Conservation (phyloP, 495 filamentous ascomycete species). For the Cetradonia linearis region DNA sequence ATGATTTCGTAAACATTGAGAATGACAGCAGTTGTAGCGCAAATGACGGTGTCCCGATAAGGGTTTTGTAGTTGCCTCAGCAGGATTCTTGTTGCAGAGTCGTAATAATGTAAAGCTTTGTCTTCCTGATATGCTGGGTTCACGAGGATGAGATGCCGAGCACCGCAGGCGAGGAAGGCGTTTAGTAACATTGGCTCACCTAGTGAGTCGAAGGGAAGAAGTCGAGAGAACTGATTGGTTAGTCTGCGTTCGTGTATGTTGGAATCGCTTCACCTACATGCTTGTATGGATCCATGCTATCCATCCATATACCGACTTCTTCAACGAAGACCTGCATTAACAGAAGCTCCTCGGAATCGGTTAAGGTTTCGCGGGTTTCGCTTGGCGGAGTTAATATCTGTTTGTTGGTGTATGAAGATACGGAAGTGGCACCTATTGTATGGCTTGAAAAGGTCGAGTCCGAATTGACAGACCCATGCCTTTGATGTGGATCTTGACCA, state of each 20-base stretch:
- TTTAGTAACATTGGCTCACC: slow-evolving; percentile 85
- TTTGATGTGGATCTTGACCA: slow-evolving; percentile 25
- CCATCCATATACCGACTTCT: slow-evolving; percentile 90
- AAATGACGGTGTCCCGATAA: slow-evolving; percentile 71
- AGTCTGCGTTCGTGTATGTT: slow-evolving; percentile 25
- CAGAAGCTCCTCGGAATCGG: slow-evolving; percentile 62
- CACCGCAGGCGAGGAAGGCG: slow-evolving; percentile 82
- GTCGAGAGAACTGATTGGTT: slow-evolving; percentile 56
- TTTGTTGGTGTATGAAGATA: slow-evolving; percentile 33
- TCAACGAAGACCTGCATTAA: slow-evolving; percentile 89
- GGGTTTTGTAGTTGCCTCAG: slow-evolving; percentile 66
- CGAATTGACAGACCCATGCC: slow-evolving; percentile 28
- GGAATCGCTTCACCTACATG: slow-evolving; percentile 44
- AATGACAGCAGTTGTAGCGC: slow-evolving; percentile 79
- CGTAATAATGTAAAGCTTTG: slow-evolving; percentile 72
- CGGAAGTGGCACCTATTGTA: slow-evolving; percentile 20
- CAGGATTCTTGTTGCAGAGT: slow-evolving; percentile 65
- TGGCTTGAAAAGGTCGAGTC: slow-evolving; percentile 29
- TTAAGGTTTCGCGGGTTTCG: slow-evolving; percentile 45
- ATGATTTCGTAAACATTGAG: slow-evolving; percentile 91
- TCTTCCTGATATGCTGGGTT: slow-evolving; percentile 64
- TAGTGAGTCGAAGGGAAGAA: slow-evolving; percentile 72
- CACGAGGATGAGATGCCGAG: slow-evolving; percentile 63
- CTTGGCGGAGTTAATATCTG: slow-evolving; percentile 42
- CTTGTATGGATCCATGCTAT: slow-evolving; percentile 75